A percentile compares a stretch with the other conserved stretches of the same genome.
phyloP scores from a whole-genome alignment of 768 basidiomycete genomes.

The Suillus paluster region DNA sequence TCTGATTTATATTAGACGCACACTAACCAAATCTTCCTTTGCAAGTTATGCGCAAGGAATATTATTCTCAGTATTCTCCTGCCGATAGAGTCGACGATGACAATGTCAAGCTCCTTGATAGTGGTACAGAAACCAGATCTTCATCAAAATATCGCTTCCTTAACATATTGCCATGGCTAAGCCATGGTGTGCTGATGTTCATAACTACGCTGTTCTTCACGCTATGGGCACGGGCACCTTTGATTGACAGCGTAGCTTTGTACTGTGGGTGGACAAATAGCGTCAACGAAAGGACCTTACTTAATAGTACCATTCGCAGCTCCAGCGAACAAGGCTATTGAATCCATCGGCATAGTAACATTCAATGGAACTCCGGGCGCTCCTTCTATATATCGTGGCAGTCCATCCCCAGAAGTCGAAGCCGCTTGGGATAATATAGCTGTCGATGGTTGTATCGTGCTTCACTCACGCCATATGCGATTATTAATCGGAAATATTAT shows the following conservation, averaged over 20 bases:
- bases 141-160: background rate
- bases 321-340: too few species aligned
- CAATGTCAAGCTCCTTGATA: background rate
- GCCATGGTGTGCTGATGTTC: slow-evolving; percentile 1
- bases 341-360: too few species aligned
- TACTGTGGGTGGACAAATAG: background rate
- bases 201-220: slow-evolving; percentile 7
- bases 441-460: slow-evolving; percentile 8
- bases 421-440: slow-evolving; percentile 13
- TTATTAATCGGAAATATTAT: background rate
- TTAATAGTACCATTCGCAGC: background rate
- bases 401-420: slow-evolving; percentile 15
- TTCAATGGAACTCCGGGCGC: slow-evolving; percentile 4
- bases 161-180: slow-evolving; percentile 3
- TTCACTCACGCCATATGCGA: background rate
- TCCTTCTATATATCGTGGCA: slow-evolving; percentile 7
- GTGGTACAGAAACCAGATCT: background rate
- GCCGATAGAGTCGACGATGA: background rate
- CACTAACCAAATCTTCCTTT: background rate
- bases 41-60: background rate
- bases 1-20: background rate
- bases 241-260: background rate
- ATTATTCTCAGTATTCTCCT: background rate
- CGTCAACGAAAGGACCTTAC: background rate
- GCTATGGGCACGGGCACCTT: slow-evolving; percentile 10